Percentiles rank a stretch among this genome's conserved stretches.
phyloP scores from a whole-genome alignment of 768 basidiomycete genomes.

The Fomitopsis pulvina region DNA sequence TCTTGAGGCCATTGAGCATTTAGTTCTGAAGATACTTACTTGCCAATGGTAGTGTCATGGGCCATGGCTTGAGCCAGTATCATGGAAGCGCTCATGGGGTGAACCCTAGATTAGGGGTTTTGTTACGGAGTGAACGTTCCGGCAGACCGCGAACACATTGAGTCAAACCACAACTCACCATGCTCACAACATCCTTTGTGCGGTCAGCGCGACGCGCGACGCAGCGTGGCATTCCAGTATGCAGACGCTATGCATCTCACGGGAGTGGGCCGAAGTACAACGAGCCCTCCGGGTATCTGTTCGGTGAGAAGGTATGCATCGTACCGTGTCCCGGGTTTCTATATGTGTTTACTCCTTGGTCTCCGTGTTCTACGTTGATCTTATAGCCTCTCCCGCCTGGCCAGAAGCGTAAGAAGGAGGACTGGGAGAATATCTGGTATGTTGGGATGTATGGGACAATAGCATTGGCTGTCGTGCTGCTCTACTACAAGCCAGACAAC shows the following conservation, averaged over 20 bases:
- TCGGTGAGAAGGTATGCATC: slow-evolving; percentile 75
- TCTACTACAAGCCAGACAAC: slow-evolving; percentile 92
- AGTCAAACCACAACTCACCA: slow-evolving; percentile 16
- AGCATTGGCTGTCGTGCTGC: slow-evolving; percentile 63
- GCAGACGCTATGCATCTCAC: slow-evolving; percentile 51
- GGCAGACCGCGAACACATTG: background rate
- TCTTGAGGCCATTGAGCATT: too few species aligned
- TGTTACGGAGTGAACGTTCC: background rate
- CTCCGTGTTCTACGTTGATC: background rate
- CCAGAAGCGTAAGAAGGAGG: slow-evolving; percentile 80
- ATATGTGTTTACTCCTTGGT: background rate
- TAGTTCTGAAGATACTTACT: too few species aligned
- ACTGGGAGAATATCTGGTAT: slow-evolving; percentile 91
- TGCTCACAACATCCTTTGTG: slow-evolving; percentile 43
- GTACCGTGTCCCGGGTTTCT: background rate
- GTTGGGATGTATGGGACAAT: slow-evolving; percentile 88
- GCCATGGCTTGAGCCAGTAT: background rate
- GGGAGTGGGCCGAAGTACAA: slow-evolving; percentile 81
- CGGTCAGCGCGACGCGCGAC: slow-evolving; percentile 28
- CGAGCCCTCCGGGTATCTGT: slow-evolving; percentile 82
- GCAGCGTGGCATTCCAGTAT: slow-evolving; percentile 23
- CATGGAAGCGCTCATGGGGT: background rate
- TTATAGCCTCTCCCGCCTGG: slow-evolving; percentile 68
- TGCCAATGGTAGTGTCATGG: background rate
- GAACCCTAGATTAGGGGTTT: slow-evolving; percentile 1